Evolutionary conservation across 2,329 filamentous ascomycete species (phyloP).

Genomic region (Neonectria ditissima): DNA sequence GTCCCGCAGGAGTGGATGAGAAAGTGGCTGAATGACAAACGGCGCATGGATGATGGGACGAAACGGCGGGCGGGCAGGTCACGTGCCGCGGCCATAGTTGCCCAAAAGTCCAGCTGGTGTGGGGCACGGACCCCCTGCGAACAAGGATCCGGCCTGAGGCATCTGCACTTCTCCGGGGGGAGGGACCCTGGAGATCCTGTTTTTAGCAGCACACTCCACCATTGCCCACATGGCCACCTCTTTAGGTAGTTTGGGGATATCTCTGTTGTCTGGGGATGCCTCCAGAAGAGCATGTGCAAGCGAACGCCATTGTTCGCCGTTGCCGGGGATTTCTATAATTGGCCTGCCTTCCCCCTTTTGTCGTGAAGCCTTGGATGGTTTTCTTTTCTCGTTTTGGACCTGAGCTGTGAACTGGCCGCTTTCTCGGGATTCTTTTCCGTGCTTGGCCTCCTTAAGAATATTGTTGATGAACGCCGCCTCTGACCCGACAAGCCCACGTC

Average conservation of each 20-base stretch:
- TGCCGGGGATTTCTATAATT: neutral
- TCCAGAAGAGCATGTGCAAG: neutral
- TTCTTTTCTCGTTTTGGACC: neutral
- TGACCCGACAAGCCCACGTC: neutral
- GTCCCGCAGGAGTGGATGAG: neutral
- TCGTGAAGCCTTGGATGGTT: neutral
- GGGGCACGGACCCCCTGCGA: neutral
- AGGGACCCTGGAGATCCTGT: neutral
- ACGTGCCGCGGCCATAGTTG: constrained; percentile 13
- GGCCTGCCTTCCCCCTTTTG: neutral
- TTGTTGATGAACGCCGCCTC: neutral
- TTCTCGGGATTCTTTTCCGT: neutral
- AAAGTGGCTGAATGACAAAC: neutral
- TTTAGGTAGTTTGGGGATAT: neutral
- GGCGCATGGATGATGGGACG: too few relatives aligned
- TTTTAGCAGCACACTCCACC: neutral
- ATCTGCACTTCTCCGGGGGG: too few relatives aligned
- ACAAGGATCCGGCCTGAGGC: neutral
- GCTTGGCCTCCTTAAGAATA: neutral
- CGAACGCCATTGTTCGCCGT: neutral
- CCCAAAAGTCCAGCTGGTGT: neutral
- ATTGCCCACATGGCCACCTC: neutral
- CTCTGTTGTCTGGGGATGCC: neutral
- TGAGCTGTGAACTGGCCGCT: neutral
- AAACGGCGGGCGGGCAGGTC: too few relatives aligned